Evolutionary conservation across 225 moss, liverwort and hornwort genomes (phyloP).

Genomic region (Sphagnum contortum): DNA sequence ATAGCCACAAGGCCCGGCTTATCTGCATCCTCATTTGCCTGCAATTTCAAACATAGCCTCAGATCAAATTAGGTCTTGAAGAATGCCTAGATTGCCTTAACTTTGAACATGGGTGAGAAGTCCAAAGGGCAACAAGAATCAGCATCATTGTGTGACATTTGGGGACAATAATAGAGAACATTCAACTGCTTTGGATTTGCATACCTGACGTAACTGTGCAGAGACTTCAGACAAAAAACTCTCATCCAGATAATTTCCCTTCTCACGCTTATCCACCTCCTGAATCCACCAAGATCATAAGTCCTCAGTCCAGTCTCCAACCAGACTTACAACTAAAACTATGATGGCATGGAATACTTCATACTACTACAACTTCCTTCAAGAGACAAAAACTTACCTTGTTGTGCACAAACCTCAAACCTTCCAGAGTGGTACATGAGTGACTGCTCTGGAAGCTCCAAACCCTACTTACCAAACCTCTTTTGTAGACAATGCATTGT

Average conservation of each 20-base stretch:
- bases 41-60: not conserved
- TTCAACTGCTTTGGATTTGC: not conserved
- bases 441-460: not conserved
- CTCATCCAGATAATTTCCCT: constrained; percentile 68
- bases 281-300: constrained; percentile 23
- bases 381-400: too few relatives aligned
- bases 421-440: too few relatives aligned
- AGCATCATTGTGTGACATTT: too few relatives aligned
- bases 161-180: too few relatives aligned
- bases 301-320: not conserved
- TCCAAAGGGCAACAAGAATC: too few relatives aligned
- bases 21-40: constrained; percentile 89
- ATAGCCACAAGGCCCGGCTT: constrained; percentile 94
- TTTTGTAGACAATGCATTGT: not conserved
- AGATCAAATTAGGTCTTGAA: too few relatives aligned
- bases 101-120: too few relatives aligned
- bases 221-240: constrained; percentile 81
- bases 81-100: too few relatives aligned
- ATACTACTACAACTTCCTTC: not conserved
- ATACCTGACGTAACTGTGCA: constrained; percentile 89
- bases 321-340: not conserved
- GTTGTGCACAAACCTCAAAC: too few relatives aligned
- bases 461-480: not conserved
- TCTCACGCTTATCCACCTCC: constrained; percentile 70
- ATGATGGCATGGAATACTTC: not conserved